These are phyloP conservation scores for Pseudogymnoascus sp. DNA, from an alignment of 2,329 filamentous ascomycete species.

Conservation along the genomic window DNA sequence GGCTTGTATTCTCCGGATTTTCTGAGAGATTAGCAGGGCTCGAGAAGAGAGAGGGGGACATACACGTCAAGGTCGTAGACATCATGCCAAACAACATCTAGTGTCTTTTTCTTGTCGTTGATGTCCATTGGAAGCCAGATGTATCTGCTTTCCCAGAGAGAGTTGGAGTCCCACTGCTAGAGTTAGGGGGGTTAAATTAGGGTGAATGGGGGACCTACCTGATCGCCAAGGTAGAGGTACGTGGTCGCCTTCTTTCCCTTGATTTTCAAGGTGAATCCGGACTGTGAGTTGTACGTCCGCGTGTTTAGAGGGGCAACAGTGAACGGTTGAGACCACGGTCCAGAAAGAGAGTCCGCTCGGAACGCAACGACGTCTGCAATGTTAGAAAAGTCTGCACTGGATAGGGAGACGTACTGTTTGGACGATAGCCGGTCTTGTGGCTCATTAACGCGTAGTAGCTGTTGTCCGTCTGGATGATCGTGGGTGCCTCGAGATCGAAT, in stretches of 20 bases:
- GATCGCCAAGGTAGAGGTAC: conserved; percentile 33
- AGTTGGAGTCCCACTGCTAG: conserved; percentile 52
- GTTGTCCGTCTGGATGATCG: conserved; percentile 51
- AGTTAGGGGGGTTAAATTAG: no score
- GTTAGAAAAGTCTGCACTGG: background rate
- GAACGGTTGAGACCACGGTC: conserved; percentile 49
- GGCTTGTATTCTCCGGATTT: conserved; percentile 39
- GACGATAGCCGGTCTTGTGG: conserved; percentile 57
- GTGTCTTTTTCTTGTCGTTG: conserved; percentile 43
- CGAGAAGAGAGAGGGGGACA: background rate
- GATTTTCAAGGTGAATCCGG: conserved; percentile 42
- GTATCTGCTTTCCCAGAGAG: conserved; percentile 49
- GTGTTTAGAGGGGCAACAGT: conserved; percentile 45
- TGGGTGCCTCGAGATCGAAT: conserved; percentile 53
- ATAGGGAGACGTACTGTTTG: conserved; percentile 37
- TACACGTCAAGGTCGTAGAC: conserved; percentile 48
- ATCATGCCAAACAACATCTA: conserved; percentile 46
- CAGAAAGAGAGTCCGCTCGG: conserved; percentile 42
- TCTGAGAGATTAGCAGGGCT: conserved; percentile 12
- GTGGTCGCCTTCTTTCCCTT: conserved; percentile 42
- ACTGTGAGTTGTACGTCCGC: conserved; percentile 46
- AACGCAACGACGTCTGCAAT: conserved; percentile 45
- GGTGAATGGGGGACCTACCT: background rate
- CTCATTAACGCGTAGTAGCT: conserved; percentile 56
- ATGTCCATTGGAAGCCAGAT: conserved; percentile 50